Conservation (phyloP, 2,329 filamentous ascomycete genomes). For the Ophiocordyceps camponoti-leonardi region DNA sequence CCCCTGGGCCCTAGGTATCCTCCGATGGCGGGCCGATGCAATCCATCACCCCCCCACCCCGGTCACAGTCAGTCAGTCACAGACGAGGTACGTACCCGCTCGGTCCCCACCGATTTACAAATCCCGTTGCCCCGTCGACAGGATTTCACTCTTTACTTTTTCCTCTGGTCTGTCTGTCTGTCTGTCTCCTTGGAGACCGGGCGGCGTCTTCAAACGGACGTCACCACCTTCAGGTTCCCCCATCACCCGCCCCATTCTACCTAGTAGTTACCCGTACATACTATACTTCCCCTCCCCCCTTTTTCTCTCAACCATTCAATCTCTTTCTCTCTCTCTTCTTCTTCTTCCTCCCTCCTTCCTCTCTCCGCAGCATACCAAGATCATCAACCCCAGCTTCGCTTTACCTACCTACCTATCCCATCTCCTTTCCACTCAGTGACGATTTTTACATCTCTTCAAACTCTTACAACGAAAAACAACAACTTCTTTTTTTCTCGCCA, state of each 20-base stretch:
- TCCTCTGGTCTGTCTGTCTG: too few relatives aligned
- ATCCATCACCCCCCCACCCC: too few relatives aligned
- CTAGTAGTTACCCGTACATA: too few relatives aligned
- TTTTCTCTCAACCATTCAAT: not conserved
- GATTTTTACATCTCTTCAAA: too few relatives aligned
- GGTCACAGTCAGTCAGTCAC: too few relatives aligned
- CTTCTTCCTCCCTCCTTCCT: too few relatives aligned
- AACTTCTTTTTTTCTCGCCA: slow-evolving; percentile 2
- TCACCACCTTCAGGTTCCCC: not conserved
- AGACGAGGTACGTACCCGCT: too few relatives aligned
- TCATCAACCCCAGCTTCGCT: not conserved
- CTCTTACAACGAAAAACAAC: not conserved
- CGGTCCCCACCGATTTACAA: too few relatives aligned
- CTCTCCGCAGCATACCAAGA: not conserved
- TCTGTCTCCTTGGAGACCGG: not conserved
- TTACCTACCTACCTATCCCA: not conserved
- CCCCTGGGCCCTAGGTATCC: too few relatives aligned
- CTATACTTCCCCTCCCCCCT: not conserved
- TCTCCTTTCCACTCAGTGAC: not conserved
- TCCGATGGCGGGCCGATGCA: too few relatives aligned
- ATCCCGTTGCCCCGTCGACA: not conserved
- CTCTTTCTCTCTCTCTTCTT: not conserved
- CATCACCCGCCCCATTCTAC: not conserved
- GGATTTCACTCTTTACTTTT: not conserved
- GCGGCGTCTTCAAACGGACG: not conserved